Conservation (phyloP, 331 rosid species). For the Malus hybrid region DNA sequence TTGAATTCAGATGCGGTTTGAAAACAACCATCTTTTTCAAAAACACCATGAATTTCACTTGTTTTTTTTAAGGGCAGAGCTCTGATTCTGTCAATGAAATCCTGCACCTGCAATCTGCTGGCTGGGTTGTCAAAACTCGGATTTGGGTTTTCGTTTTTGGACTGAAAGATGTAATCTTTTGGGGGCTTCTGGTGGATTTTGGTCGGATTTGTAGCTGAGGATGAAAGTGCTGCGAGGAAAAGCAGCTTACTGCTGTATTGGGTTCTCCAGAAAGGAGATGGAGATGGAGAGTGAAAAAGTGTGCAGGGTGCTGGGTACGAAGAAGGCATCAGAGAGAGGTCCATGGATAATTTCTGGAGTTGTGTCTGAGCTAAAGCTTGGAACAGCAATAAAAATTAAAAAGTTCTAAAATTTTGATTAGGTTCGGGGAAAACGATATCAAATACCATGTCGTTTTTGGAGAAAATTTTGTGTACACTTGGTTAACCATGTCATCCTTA, state of each 20-base stretch:
- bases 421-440: neutral
- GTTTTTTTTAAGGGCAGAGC: slow-evolving; percentile 22
- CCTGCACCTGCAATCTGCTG: slow-evolving; percentile 19
- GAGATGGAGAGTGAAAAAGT: slow-evolving; percentile 14
- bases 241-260: slow-evolving; percentile 7
- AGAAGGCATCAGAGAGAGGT: slow-evolving; percentile 17
- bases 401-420: neutral
- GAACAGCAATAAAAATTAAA: neutral
- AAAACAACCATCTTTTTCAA: slow-evolving; percentile 15
- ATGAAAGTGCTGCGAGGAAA: neutral
- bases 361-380: neutral
- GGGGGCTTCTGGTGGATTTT: neutral
- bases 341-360: neutral
- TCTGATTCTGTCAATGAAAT: slow-evolving; percentile 23
- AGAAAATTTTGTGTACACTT: neutral
- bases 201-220: slow-evolving; percentile 4
- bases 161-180: neutral
- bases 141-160: neutral
- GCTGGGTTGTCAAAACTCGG: slow-evolving; percentile 11
- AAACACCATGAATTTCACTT: slow-evolving; percentile 8
- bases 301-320: slow-evolving; percentile 1
- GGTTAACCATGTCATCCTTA: neutral
- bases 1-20: slow-evolving; percentile 42
- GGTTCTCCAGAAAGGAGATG: slow-evolving; percentile 2
- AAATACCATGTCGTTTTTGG: neutral